Evolutionary conservation across 208 protist genomes (phyloP), one percentile per base, ranked within the genome.

Genomic region (Acanthamoeba healyi): DNA sequence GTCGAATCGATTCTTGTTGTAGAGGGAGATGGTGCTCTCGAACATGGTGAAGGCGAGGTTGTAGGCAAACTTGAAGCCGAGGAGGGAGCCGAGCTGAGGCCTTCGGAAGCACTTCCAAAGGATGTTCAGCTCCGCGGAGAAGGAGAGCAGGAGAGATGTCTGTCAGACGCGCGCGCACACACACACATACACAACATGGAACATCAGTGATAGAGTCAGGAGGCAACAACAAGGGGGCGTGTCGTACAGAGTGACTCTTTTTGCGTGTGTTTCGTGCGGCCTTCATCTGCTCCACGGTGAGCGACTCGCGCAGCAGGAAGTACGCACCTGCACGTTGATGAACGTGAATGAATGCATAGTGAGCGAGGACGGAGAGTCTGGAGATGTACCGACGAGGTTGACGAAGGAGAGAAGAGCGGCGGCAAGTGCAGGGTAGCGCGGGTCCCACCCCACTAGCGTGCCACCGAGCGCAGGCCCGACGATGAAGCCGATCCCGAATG

Each of bases 401-500:
- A 88, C 9, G 12, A 88, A 61, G 32, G 79, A 54, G 14, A 88
- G 51, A n/a, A 61, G 34, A 6, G 79, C 42, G 24, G 79, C 79
- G n/a, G 79, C 79, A 0, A 88, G 38, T 12, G 49, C 42, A 10
- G 79, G 79, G 79, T 54, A 54, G 51, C 49, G 49, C 15, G 42
- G 51, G 14, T 63, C 14, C 79, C 42, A 88, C 0, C 79, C 79
- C 14, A 63, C 79, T 19, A 88, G 79, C 9, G 44, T 88, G 40
- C 79, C 79, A 10, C 79, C 79, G 7, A 88, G 38, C 10, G 79
- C 79, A 0, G 79, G 79, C 26, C 79, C 79, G 10, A 88, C 46
- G 9, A 88, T 88, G 29, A 88, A 88, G 40, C 79, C 79, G 10
- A 88, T 14, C n/a, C 79, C 79, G 38, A 88, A 88, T 12, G 79